These are phyloP conservation scores for Komagataea norvegica DNA, from an alignment of 1,139 yeast genomes.

Conservation along the genomic window DNA sequence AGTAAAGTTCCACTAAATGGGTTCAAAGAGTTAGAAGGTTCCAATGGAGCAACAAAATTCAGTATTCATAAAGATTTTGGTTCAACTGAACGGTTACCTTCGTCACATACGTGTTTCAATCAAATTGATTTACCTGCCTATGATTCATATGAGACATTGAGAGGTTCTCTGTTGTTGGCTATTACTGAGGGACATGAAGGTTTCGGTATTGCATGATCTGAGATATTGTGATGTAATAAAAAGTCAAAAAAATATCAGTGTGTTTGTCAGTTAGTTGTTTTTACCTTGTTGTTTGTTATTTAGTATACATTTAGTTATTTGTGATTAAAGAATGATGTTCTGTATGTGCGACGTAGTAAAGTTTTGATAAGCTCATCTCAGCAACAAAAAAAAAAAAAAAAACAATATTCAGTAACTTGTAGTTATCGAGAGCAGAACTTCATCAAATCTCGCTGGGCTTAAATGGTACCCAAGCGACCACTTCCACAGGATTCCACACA, in stretches of 20 bases:
- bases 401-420: background rate
- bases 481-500: too few species aligned
- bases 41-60: slow-evolving; percentile 82
- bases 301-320: too few species aligned
- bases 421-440: too few species aligned
- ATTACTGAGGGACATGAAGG: slow-evolving; percentile 96
- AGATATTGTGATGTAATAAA: too few species aligned
- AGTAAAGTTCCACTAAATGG: slow-evolving; percentile 95
- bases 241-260: too few species aligned
- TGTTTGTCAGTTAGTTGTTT: too few species aligned
- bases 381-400: background rate
- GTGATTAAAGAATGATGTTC: too few species aligned
- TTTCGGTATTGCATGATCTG: slow-evolving; percentile 50
- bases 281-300: too few species aligned
- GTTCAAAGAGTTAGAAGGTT: slow-evolving; percentile 84
- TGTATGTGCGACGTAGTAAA: too few species aligned
- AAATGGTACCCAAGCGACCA: slow-evolving; percentile 5
- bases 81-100: slow-evolving; percentile 78
- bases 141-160: slow-evolving; percentile 77
- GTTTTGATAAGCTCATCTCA: too few species aligned
- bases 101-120: slow-evolving; percentile 95
- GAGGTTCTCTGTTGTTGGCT: slow-evolving; percentile 78
- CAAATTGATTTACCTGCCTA: slow-evolving; percentile 94
- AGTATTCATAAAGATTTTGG: slow-evolving; percentile 91
- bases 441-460: too few species aligned